Conservation (phyloP, 495 filamentous ascomycete genomes). For the Aspergillus incahuasiensis region DNA sequence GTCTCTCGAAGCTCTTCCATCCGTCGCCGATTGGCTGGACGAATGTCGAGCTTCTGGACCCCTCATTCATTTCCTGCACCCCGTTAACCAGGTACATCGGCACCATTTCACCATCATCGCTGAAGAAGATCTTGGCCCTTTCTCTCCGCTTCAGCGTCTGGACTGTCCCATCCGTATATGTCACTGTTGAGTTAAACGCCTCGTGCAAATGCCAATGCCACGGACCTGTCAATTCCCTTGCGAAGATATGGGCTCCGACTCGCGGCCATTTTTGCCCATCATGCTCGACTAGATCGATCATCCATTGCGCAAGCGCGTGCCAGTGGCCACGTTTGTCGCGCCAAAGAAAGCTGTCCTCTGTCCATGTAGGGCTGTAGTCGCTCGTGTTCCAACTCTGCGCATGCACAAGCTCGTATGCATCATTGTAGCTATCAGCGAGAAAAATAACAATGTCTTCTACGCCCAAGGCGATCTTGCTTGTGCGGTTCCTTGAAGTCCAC, state of each 20-base stretch:
- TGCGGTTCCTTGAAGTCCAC: constrained; percentile 4
- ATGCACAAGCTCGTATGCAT: constrained; percentile 16
- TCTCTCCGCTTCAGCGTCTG: constrained; percentile 31
- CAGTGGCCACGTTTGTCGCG: constrained; percentile 37
- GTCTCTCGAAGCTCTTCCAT: constrained; percentile 5
- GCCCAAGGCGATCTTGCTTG: not conserved
- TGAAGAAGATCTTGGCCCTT: constrained; percentile 37
- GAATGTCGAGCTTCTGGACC: constrained; percentile 22
- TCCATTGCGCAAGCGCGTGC: constrained; percentile 34
- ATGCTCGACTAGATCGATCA: constrained; percentile 28
- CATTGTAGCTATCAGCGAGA: constrained; percentile 8
- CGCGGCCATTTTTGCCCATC: constrained; percentile 26
- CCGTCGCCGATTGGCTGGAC: constrained; percentile 22
- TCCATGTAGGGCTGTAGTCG: constrained; percentile 10
- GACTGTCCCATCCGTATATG: constrained; percentile 29
- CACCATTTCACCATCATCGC: constrained; percentile 34
- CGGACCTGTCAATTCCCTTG: constrained; percentile 30
- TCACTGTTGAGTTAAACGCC: constrained; percentile 33
- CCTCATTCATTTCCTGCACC: constrained; percentile 24
- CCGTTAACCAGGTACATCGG: constrained; percentile 35
- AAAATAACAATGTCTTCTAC: constrained; percentile 10
- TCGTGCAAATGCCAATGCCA: constrained; percentile 35
- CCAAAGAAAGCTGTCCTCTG: constrained; percentile 41
- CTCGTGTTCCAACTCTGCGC: constrained; percentile 8
- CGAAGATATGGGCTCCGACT: constrained; percentile 34